phyloP scores from a whole-genome alignment of 768 basidiomycete genomes.

The Tulasnella sp. region DNA sequence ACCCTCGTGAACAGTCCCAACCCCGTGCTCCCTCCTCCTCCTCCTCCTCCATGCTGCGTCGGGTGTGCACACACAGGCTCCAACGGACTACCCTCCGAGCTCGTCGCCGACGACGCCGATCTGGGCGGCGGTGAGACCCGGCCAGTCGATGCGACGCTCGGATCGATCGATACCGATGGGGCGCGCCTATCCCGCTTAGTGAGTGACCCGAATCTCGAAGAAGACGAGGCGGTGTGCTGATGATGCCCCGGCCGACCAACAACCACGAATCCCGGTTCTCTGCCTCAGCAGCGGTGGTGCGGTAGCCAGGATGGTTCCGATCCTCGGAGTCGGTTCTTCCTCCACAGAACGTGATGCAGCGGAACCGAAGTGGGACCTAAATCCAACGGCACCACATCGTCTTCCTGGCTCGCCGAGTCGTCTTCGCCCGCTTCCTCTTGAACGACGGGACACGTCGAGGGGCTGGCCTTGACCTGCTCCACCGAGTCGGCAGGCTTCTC shows the following conservation, averaged over 20 bases:
- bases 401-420: not conserved
- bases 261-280: not conserved
- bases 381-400: not conserved
- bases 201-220: not conserved
- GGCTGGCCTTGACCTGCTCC: not conserved
- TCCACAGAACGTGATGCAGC: not conserved
- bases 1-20: constrained; percentile 6
- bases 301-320: not conserved
- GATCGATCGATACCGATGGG: not conserved
- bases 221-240: not conserved
- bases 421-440: not conserved
- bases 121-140: not conserved
- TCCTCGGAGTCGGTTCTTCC: not conserved
- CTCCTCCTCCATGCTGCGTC: not conserved
- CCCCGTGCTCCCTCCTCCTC: not conserved
- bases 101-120: not conserved
- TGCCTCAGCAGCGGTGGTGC: not conserved
- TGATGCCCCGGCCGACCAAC: not conserved
- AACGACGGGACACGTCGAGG: not conserved
- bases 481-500: no score
- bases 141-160: not conserved
- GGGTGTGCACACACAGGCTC: not conserved
- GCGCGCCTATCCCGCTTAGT: not conserved
- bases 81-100: constrained; percentile 1
- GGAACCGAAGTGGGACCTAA: not conserved